Evolutionary conservation across 495 filamentous ascomycete species (phyloP), one percentile per base, ranked within the genome.

Genomic region (Podospora pseudopauciseta): DNA sequence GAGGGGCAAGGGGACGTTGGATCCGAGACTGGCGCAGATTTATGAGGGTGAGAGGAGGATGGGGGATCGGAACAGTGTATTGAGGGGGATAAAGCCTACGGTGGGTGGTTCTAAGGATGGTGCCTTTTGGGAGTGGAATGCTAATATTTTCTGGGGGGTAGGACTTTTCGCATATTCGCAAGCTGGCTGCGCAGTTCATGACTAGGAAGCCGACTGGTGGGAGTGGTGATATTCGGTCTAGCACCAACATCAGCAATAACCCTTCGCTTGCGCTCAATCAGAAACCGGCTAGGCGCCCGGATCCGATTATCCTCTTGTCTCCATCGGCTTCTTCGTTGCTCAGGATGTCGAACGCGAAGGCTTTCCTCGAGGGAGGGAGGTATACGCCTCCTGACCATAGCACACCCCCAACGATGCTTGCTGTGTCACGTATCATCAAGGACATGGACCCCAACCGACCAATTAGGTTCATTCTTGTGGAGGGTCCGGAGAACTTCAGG

Each of bases 221-320:
- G 16, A 19, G 60, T 13, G 70, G 67, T 63, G 66, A 30, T 18
- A 70, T 74, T 28, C 64, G 68, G 70, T 69, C 74, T 74, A 26
- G 82, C 74, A 67, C 73, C 0, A 77, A 67, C 62, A 75, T 73
- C 55, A 65, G 76, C 19, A 79, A 68, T 70, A 82, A 74, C 60
- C 70, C 79, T 1, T 65, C 79, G 4, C 78, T 83, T 23, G 72
- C 79, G 7, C 79, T 82, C 54, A 84, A 83, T 72, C 82, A 83
- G 66, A 84, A 86, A 72, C 76, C 81, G 11, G 75, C 75, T 26
- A 81, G 89, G 39, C 88, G 92, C 49, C 87, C 88, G 62, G 93
- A 99, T 75, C 96, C 96, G 23, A 99, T 99, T 79, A 97, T 99
- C 80, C 88, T 99, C 16, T 89, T 99, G 73, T 98, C 96, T 3